Base-by-base conservation (phyloP, 441 rosid species). In the Erodium trifolium region DNA sequence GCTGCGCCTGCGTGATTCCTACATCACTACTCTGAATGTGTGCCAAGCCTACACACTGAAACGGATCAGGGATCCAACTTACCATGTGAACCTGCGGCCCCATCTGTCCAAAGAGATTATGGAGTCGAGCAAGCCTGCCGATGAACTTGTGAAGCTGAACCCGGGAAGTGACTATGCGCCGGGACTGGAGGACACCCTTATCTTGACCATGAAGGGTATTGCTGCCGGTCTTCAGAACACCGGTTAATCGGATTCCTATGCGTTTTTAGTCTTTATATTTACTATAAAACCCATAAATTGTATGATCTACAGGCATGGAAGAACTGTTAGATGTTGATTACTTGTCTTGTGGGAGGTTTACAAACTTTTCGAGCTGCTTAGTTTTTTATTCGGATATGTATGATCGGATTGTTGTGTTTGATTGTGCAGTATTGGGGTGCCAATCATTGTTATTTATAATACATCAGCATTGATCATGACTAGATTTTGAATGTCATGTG, bases 161-260 rank as follows among this genome's bases (percentile, higher is more conserved):
- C 85, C 88, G 1, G 81, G 84, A 2, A 91, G 97, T 0, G 98
- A 93, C 13, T 87, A 93, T 23, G 91, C 88, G 1, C 97, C 96
- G 13, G 92, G 97, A 35, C 77, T 93, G 73, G 97, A 91, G 80
- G 98, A 93, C 75, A 91, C 98, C 72, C 90, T 93, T 65, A 91
- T 93, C 80, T 82, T 93, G 78, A 93, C 97, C 65, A 89, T 93
- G 96, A 93, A 93, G 80, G 98, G 98, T 70, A 80, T 91, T 73
- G 97, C 97, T 14, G 97, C 97, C 0, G 97, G 97, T 70, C 35
- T 91, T 73, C 97, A 91, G 79, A 93, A 93, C 84, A 93, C 98
- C 0, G 98, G 98, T 79, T 93, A 74, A 75, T 63, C 34, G 34
- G 2, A 35, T 2, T 14, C 17, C 67, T 62, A 41, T 41, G 29